Evolutionary conservation across 345 rosid genomes (phyloP).

Genomic region (Psidium friedrichsthalianum): DNA sequence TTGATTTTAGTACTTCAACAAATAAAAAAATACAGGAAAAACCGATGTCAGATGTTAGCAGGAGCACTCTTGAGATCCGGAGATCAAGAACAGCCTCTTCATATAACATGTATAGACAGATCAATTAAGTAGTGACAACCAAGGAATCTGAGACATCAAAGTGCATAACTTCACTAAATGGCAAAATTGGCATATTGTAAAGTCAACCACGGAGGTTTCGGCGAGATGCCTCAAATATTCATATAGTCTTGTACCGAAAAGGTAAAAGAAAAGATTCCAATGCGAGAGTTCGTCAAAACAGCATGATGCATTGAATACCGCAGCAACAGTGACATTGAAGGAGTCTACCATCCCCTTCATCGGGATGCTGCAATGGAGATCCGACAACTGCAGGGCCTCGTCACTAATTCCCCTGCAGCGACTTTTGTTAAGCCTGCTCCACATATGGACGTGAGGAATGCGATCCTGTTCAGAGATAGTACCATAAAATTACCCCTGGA

Average conservation of each 20-base stretch:
- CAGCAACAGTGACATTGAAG: slow-evolving; percentile 93
- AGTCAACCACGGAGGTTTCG: background rate
- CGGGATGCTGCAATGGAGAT: slow-evolving; percentile 78
- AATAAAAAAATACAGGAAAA: background rate
- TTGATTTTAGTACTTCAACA: background rate
- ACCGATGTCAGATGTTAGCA: background rate
- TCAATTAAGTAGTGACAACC: background rate
- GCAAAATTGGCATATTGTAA: background rate
- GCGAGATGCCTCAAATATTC: too few relatives aligned
- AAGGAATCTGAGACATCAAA: background rate
- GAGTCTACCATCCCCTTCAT: slow-evolving; percentile 99
- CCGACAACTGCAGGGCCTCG: slow-evolving; percentile 67
- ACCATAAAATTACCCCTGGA: background rate
- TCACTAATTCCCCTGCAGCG: slow-evolving; percentile 65
- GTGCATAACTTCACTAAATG: background rate
- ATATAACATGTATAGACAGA: background rate
- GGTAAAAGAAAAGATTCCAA: slow-evolving; percentile 32
- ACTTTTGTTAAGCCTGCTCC: background rate
- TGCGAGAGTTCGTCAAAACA: slow-evolving; percentile 67
- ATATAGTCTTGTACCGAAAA: background rate
- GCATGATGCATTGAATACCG: slow-evolving; percentile 96
- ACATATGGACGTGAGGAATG: background rate
- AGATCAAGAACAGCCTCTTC: background rate
- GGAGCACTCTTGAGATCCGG: background rate
- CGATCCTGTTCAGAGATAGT: background rate